A percentile compares a stretch with the other conserved stretches of the same genome.
These are phyloP conservation scores for Auriscalpium orientale DNA, from an alignment of 768 basidiomycete species.

Conservation along the genomic window DNA sequence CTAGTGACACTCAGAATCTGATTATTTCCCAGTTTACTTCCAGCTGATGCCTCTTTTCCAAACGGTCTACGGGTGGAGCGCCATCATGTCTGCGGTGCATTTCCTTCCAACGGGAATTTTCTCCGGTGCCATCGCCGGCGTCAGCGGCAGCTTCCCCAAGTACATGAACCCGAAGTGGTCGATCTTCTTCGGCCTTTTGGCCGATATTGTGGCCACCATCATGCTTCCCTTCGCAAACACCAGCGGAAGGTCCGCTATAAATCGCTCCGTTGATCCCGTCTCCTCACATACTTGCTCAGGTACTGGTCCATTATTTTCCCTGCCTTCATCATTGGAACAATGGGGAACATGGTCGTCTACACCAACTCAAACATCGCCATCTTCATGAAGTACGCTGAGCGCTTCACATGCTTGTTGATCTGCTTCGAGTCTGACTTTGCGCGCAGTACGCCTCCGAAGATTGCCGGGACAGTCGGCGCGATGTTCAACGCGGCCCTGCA, in stretches of 20 bases:
- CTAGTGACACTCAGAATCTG: not conserved
- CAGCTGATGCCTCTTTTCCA: not conserved
- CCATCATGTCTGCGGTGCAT: not conserved
- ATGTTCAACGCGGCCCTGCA: constrained; percentile 42
- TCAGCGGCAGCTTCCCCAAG: not conserved
- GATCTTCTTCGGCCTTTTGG: not conserved
- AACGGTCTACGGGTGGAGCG: not conserved
- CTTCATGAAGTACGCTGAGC: not conserved
- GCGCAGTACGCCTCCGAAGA: constrained; percentile 29
- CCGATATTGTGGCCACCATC: not conserved
- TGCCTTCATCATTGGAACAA: constrained; percentile 22
- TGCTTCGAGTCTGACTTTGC: constrained; percentile 34
- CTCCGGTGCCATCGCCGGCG: not conserved
- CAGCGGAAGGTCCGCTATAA: not conserved
- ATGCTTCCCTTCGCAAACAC: not conserved
- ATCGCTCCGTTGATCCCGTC: too few relatives aligned
- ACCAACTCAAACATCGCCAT: constrained; percentile 26
- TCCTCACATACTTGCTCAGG: not conserved
- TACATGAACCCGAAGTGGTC: not conserved
- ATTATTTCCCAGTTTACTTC: not conserved
- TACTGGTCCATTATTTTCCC: constrained; percentile 40
- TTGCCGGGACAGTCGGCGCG: constrained; percentile 41
- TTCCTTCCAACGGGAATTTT: not conserved
- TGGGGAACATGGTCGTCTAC: constrained; percentile 28
- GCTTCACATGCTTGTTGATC: not conserved